Evolutionary conservation across 495 filamentous ascomycete species (phyloP).

Genomic region (Tuber borchii): DNA sequence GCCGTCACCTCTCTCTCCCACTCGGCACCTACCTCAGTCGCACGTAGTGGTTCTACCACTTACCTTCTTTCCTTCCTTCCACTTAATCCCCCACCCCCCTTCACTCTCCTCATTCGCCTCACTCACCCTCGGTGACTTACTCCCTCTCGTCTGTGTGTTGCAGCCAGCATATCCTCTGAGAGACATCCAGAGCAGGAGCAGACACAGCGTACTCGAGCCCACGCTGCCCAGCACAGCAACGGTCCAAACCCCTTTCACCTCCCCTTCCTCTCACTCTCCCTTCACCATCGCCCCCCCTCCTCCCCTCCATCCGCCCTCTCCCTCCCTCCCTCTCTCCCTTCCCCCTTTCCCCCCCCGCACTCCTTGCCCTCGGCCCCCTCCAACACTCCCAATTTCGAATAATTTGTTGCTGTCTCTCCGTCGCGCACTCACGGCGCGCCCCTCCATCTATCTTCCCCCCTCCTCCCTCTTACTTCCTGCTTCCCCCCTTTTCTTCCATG

Average conservation of each 20-base stretch:
- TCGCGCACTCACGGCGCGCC: slow-evolving; percentile 39
- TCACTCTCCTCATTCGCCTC: slow-evolving; percentile 31
- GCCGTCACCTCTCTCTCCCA: not conserved
- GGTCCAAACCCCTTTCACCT: slow-evolving; percentile 40
- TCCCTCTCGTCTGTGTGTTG: slow-evolving; percentile 28
- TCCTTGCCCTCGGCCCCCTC: slow-evolving; percentile 40
- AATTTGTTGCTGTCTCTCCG: slow-evolving; percentile 41
- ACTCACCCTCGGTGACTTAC: slow-evolving; percentile 32
- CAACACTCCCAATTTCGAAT: slow-evolving; percentile 40
- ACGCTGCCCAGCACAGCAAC: slow-evolving; percentile 36
- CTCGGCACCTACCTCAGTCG: not conserved
- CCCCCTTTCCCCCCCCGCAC: slow-evolving; percentile 39
- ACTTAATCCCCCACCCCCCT: slow-evolving; percentile 17
- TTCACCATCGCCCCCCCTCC: slow-evolving; percentile 30
- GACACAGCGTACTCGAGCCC: slow-evolving; percentile 30
- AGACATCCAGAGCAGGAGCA: slow-evolving; percentile 17
- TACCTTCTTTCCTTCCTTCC: slow-evolving; percentile 12
- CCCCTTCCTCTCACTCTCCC: slow-evolving; percentile 40
- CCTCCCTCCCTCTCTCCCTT: slow-evolving; percentile 16
- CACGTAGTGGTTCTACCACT: slow-evolving; percentile 8
- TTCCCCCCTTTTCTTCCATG: slow-evolving; percentile 43
- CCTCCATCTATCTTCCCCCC: slow-evolving; percentile 38
- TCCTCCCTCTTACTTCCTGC: slow-evolving; percentile 29
- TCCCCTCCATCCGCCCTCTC: slow-evolving; percentile 43
- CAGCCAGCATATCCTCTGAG: slow-evolving; percentile 1